Percentiles rank a stretch among this genome's conserved stretches.
Evolutionary conservation across 257 asterid genomes (phyloP).

Genomic region (Avicennia marina): DNA sequence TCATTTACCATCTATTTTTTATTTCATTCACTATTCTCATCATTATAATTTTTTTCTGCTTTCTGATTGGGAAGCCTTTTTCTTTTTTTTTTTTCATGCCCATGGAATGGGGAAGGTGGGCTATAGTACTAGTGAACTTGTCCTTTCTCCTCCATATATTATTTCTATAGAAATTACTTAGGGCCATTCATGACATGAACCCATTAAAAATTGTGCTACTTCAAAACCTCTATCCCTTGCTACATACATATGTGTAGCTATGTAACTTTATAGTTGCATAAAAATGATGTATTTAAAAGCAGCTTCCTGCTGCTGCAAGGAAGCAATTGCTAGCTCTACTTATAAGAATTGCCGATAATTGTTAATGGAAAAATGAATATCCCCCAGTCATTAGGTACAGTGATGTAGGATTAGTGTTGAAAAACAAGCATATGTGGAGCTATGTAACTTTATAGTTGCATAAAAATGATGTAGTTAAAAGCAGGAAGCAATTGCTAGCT

Average conservation of each 20-base stretch:
- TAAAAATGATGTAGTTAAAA: background rate
- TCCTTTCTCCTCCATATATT: background rate
- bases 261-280: background rate
- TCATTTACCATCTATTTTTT: background rate
- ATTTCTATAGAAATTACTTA: background rate
- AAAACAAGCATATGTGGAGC: background rate
- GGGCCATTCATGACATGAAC: too few species aligned
- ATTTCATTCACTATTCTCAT: background rate
- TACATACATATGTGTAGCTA: background rate
- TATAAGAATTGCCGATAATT: background rate
- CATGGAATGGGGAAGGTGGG: conserved; percentile 1
- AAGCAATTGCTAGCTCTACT: background rate
- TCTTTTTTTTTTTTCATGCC: background rate
- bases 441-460: background rate
- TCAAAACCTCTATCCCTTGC: too few species aligned
- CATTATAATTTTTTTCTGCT: background rate
- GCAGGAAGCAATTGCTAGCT: background rate
- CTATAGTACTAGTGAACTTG: background rate
- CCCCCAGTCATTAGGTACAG: background rate
- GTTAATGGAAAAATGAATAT: background rate
- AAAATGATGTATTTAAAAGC: background rate
- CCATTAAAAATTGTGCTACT: too few species aligned
- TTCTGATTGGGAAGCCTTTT: background rate
- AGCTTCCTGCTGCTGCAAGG: too few species aligned
- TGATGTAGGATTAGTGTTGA: too few species aligned